These are phyloP conservation scores for Ogataea salicorniae DNA, from an alignment of 805 yeast genomes.

Conservation along the genomic window DNA sequence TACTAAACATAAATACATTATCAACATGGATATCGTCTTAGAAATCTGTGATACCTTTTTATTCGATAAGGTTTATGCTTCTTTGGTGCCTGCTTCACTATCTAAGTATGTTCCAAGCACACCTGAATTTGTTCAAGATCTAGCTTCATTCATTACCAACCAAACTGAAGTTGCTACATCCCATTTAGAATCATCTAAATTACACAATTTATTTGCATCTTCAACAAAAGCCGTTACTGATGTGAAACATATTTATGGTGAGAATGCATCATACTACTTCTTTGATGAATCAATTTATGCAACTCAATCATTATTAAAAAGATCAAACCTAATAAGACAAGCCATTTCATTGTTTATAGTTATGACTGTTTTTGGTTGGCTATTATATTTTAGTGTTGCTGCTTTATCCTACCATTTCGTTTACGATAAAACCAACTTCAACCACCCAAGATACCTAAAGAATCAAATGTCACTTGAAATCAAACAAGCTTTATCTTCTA, in stretches of 20 bases:
- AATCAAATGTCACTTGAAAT: slow-evolving; percentile 89
- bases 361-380: slow-evolving; percentile 80
- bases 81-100: slow-evolving; percentile 54
- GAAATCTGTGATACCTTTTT: slow-evolving; percentile 71
- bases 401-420: slow-evolving; percentile 69
- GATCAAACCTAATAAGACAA: slow-evolving; percentile 74
- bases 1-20: background rate
- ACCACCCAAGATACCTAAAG: slow-evolving; percentile 93
- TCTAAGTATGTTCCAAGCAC: slow-evolving; percentile 29
- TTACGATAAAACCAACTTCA: slow-evolving; percentile 84
- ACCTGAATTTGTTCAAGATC: slow-evolving; percentile 20
- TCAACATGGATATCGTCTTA: slow-evolving; percentile 81
- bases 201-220: slow-evolving; percentile 26
- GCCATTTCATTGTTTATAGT: slow-evolving; percentile 57
- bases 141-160: slow-evolving; percentile 20
- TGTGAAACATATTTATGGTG: slow-evolving; percentile 38
- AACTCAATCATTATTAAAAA: slow-evolving; percentile 60
- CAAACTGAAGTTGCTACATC: slow-evolving; percentile 20
- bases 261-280: slow-evolving; percentile 43
- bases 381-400: slow-evolving; percentile 74
- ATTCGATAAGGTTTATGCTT: slow-evolving; percentile 73
- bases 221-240: slow-evolving; percentile 39
- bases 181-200: slow-evolving; percentile 16
- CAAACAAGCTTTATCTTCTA: slow-evolving; percentile 68
- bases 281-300: slow-evolving; percentile 54